These are phyloP conservation scores for Senna tora DNA, from an alignment of 306 rosid species.

Conservation along the genomic window DNA sequence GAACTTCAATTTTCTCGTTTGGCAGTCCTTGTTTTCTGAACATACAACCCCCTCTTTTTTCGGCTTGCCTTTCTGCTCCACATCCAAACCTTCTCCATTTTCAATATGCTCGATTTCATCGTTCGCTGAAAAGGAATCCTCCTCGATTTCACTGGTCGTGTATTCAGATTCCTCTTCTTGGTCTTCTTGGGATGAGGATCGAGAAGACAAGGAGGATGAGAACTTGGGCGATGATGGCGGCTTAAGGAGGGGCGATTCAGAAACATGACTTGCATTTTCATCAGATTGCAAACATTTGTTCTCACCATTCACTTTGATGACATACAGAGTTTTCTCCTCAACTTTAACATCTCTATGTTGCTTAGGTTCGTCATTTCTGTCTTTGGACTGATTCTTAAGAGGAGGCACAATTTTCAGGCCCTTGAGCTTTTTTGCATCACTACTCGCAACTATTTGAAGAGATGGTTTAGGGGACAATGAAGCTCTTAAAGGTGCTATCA, in stretches of 20 bases:
- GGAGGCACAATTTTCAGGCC: conserved; percentile 43
- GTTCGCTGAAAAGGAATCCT: conserved; percentile 46
- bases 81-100: conserved; percentile 41
- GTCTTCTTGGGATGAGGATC: conserved; percentile 43
- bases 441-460: conserved; percentile 41
- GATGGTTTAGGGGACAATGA: conserved; percentile 49
- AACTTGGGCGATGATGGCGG: conserved; percentile 37
- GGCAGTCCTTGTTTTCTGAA: conserved; percentile 48
- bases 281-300: conserved; percentile 47
- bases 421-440: conserved; percentile 43
- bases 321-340: conserved; percentile 73
- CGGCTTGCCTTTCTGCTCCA: conserved; percentile 39
- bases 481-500: conserved; percentile 32
- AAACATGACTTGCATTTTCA: conserved; percentile 47
- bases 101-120: conserved; percentile 46
- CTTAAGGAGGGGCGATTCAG: conserved; percentile 33
- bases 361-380: conserved; percentile 27
- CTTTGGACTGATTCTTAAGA: conserved; percentile 28
- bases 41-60: conserved; percentile 41
- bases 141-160: conserved; percentile 59
- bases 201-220: conserved; percentile 44
- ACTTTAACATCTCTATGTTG: conserved; percentile 38
- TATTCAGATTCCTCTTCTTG: conserved; percentile 60
- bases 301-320: conserved; percentile 59
- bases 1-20: conserved; percentile 42